Percentiles rank a stretch among this genome's conserved stretches.
phyloP scores from a whole-genome alignment of 176 grass and related monocot genomes.

The Musa beccarii region DNA sequence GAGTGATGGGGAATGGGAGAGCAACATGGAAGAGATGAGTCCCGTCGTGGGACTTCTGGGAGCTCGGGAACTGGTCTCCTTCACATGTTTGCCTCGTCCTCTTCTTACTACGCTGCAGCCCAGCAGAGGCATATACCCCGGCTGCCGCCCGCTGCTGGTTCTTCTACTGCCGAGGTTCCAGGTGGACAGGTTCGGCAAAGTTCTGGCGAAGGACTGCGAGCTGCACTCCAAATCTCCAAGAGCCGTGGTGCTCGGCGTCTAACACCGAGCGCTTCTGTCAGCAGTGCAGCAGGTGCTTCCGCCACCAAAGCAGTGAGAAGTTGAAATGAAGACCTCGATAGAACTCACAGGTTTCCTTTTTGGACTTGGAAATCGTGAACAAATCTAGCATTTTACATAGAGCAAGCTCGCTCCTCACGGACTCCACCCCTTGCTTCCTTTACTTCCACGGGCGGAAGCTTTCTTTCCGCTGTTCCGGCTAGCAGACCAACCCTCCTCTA shows the following conservation, averaged over 20 bases:
- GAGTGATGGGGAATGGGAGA: neutral
- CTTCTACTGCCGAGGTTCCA: constrained; percentile 41
- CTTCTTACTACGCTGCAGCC: neutral
- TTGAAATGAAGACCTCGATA: no score
- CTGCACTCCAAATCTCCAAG: constrained; percentile 62
- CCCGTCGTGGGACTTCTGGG: neutral
- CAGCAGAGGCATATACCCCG: no score
- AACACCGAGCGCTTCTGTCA: constrained; percentile 79
- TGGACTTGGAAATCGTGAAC: no score
- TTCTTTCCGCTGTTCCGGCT: no score
- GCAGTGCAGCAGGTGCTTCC: constrained; percentile 70
- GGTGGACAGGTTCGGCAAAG: constrained; percentile 55
- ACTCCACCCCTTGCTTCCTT: no score
- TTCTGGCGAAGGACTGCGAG: constrained; percentile 42
- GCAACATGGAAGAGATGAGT: neutral
- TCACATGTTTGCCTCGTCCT: neutral
- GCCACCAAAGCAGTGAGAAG: no score
- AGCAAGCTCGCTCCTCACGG: no score
- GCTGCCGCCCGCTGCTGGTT: neutral
- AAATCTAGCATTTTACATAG: no score
- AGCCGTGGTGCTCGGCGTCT: constrained; percentile 56
- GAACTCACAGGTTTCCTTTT: no score
- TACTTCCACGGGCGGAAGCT: no score
- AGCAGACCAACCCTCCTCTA: no score
- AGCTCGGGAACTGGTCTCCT: neutral